A percentile compares a stretch with the other conserved stretches of the same genome.
Evolutionary conservation across 257 asterid species (phyloP).

Genomic region (Nicotiana undulata): DNA sequence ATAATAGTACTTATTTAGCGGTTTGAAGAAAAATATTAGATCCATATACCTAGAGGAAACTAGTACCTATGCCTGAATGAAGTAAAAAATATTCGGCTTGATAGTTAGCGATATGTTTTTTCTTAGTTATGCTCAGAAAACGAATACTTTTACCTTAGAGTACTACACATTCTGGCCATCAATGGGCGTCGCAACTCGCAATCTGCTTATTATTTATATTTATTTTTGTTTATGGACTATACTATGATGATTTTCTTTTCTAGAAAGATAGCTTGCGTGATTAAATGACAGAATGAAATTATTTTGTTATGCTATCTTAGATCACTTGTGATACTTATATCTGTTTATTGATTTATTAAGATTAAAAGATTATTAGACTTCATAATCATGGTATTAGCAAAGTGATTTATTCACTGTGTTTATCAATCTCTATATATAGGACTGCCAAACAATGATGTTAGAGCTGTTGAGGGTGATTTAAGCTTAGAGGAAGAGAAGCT

Average conservation of each 20-base stretch:
- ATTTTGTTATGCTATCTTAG: neutral
- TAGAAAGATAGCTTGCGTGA: neutral
- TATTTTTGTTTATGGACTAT: neutral
- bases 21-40: neutral
- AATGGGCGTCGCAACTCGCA: neutral
- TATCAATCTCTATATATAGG: neutral
- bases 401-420: neutral
- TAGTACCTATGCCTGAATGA: neutral
- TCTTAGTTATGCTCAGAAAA: neutral
- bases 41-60: neutral
- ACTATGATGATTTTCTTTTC: neutral
- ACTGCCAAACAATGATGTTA: neutral
- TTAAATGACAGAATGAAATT: neutral
- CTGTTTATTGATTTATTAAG: neutral
- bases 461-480: no score
- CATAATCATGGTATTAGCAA: neutral
- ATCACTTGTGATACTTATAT: neutral
- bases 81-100: neutral
- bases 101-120: neutral
- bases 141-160: neutral
- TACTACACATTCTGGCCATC: neutral
- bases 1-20: no score
- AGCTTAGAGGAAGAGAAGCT: no score
- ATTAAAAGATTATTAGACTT: neutral
- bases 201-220: neutral